Base-by-base conservation (phyloP, 23 red algal genomes). In the Cyanidium caldarium region DNA sequence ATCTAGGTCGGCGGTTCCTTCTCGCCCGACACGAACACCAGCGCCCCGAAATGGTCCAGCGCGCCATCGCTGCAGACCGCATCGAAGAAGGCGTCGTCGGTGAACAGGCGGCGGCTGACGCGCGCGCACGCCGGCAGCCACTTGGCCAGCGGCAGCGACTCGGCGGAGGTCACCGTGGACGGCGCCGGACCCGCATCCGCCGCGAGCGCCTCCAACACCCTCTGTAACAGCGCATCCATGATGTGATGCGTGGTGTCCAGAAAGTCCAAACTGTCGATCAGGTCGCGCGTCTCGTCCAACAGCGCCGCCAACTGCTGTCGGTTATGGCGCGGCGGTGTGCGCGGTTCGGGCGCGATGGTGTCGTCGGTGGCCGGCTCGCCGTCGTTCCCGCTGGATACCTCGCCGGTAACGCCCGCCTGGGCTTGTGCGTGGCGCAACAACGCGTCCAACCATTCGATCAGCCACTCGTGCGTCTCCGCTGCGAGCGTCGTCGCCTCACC, bases 21-120 rank as follows among this genome's bases (percentile, higher is more conserved):
- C 51, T 61, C 51, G 3, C 51, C 51, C n/a, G 51, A 61, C n/a
- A 61, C n/a, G 51, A 61, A 61, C 13, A 61, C 51, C 13, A 61
- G 51, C 51, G 51, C 51, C 7, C n/a, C 51, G 31, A 61, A 61
- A 10, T 28, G 51, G n/a, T 61, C 51, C 19, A 7, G 31, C 10
- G 5, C 23, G 10, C n/a, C n/a, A 10, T 12, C 7, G 13, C 31
- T 28, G 5, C 51, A 28, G 21, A 28, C 23, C 7, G 31, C 51
- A 25, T 28, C n/a, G n/a, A 14, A 25, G 31, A 28, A 61, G 23
- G 19, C 5, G 7, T 61, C 51, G 21, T 61, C 51, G 5, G 21
- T 28, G 31, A 61, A 61, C n/a, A 61, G n/a, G 7, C 31, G 51
- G 23, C 51, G 51, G 23, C 51, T 61, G n/a, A 28, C 31, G 5